Evolutionary conservation across 139 green algal genomes (phyloP), one percentile per base, ranked within the genome.

Genomic region (Volvox reticuliferus): DNA sequence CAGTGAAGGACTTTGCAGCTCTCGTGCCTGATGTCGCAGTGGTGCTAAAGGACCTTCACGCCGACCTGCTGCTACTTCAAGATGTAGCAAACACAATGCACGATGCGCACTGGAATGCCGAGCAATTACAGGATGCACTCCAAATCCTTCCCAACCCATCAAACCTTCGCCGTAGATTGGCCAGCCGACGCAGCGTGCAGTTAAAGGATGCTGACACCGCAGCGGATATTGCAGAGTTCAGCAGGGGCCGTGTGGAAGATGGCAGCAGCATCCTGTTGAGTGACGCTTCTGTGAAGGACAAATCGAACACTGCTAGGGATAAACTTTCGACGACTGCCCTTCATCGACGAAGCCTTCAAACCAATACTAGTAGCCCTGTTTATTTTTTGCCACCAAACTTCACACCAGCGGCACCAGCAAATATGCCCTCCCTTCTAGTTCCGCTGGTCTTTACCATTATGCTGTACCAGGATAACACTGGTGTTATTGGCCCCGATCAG

Each of bases 391-490:
- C 33, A 12, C 21, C 83, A 16, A 33, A 17, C n/a, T 89, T 82
- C 36, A 71, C 37, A 3, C 12, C 28, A 0, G 2, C 36, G 17
- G 1, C 71, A 30, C 86, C 86, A 12, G 28, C 35, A 16, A 18
- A 5, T 18, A 36, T 90, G 86, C 55, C 75, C 22, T 2, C 55
- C 12, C 26, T 90, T 2, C 12, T 65, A 1, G 16, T 78, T 2
- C 86, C 86, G 14, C 20, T 90, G 21, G 36, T 90, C 1, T 84
- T 90, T 50, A 75, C 83, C 86, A 14, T 90, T 30, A 77, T 90
- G 86, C 69, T 78, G 55, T 90, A 90, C 86, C 83, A 32, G 2
- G 75, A 77, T 35, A 55, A 0, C 20, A 82, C 28, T 24, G 86
- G 75, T 76, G 19, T 13, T 55, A 55, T 67, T 30, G 86, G 55